phyloP scores from a whole-genome alignment of 371 early-diverging fungal species.

The Blastocladiella emersonii region DNA sequence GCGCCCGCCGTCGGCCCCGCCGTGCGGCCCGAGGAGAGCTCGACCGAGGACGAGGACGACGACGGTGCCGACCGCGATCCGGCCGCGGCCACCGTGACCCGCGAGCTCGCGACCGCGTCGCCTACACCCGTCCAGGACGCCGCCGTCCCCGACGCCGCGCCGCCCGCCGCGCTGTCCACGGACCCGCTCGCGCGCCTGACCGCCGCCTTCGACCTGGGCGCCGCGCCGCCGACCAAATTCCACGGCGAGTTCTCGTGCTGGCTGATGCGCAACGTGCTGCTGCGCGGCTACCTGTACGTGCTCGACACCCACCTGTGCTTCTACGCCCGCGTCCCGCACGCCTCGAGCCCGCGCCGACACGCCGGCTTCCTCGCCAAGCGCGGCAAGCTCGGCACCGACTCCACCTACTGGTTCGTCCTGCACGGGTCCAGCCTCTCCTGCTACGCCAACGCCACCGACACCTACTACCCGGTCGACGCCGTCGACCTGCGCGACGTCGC shows the following conservation, averaged over 20 bases:
- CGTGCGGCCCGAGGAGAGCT: no score
- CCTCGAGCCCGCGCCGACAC: conserved; percentile 37
- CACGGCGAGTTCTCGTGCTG: conserved; percentile 50
- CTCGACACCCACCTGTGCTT: conserved; percentile 55
- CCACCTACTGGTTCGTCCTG: conserved; percentile 53
- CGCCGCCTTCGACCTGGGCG: no score
- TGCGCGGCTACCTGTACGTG: conserved; percentile 54
- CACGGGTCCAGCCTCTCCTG: conserved; percentile 44
- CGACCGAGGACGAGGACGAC: no score
- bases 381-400: conserved; percentile 24
- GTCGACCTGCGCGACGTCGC: background rate
- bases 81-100: no score
- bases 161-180: no score
- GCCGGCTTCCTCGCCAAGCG: conserved; percentile 44
- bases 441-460: conserved; percentile 31
- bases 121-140: no score
- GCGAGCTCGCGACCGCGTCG: no score
- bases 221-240: no score
- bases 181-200: no score
- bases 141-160: no score
- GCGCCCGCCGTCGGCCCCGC: no score
- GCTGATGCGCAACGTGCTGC: conserved; percentile 48
- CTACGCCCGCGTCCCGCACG: conserved; percentile 46
- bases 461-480: conserved; percentile 1
- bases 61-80: no score